A percentile compares a stretch with the other conserved stretches of the same genome.
Evolutionary conservation across 768 basidiomycete genomes (phyloP).

Genomic region (Rhodotorula toruloides): DNA sequence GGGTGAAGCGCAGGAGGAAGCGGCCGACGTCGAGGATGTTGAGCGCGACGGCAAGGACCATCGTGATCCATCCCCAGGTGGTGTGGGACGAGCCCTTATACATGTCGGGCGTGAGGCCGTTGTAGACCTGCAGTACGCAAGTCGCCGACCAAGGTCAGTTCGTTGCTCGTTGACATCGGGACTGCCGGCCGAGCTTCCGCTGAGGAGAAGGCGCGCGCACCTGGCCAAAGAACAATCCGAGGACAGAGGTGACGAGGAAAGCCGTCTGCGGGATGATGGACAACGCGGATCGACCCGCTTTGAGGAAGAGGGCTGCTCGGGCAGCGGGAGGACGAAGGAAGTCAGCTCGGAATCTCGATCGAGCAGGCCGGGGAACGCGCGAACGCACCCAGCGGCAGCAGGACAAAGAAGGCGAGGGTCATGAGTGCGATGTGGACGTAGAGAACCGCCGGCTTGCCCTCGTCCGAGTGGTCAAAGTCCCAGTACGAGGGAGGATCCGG

Average conservation of each 20-base stretch:
- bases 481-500: slow-evolving; percentile 77
- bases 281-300: slow-evolving; percentile 66
- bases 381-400: slow-evolving; percentile 68
- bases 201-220: neutral
- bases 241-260: slow-evolving; percentile 59
- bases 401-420: slow-evolving; percentile 72
- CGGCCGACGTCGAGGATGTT: slow-evolving; percentile 55
- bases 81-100: slow-evolving; percentile 58
- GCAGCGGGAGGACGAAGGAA: no score
- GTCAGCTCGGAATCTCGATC: neutral
- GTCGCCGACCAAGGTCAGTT: slow-evolving; percentile 52
- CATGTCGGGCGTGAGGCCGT: slow-evolving; percentile 75
- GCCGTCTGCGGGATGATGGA: slow-evolving; percentile 57
- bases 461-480: slow-evolving; percentile 57
- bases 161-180: neutral
- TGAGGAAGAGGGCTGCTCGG: slow-evolving; percentile 70
- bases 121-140: slow-evolving; percentile 55
- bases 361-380: neutral
- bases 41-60: slow-evolving; percentile 53
- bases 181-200: slow-evolving; percentile 50
- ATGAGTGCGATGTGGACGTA: slow-evolving; percentile 66
- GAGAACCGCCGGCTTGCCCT: slow-evolving; percentile 14
- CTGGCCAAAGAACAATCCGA: slow-evolving; percentile 64
- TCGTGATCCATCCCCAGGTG: slow-evolving; percentile 58
- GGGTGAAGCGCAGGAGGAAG: slow-evolving; percentile 12